Conservation (phyloP, 1,284 basidiomycete species). For the Cutaneotrichosporon cavernicola region DNA sequence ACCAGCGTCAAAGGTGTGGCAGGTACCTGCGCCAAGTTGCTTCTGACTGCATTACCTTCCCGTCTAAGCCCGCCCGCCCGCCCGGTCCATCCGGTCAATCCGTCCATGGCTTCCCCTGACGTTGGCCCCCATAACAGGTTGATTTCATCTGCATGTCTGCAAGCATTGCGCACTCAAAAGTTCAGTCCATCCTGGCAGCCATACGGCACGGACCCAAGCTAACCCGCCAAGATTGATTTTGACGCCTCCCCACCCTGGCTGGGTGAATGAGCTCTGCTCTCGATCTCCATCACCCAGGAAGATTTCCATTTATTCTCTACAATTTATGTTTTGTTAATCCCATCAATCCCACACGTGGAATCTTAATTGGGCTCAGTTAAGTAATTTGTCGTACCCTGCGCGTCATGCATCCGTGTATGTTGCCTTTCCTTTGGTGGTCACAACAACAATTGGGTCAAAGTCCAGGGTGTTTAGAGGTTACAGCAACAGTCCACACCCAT, state of each 20-base stretch:
- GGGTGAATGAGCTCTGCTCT: not conserved
- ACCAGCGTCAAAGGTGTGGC: not conserved
- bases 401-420: not conserved
- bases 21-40: not conserved
- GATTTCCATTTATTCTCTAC: not conserved
- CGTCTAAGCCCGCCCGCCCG: not conserved
- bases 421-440: conserved; percentile 5
- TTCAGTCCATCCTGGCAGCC: too few species aligned
- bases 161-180: not conserved
- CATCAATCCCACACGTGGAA: not conserved
- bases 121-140: not conserved
- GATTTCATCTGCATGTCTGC: not conserved
- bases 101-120: not conserved
- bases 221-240: not conserved
- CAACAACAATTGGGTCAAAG: conserved; percentile 7
- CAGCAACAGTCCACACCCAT: not conserved
- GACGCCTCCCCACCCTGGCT: not conserved
- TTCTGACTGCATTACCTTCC: not conserved
- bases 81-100: not conserved
- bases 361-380: not conserved
- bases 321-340: not conserved
- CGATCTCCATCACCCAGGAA: not conserved
- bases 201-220: not conserved
- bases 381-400: not conserved
- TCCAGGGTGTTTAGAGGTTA: too few species aligned